Evolutionary conservation across 192 early-diverging fungal species (phyloP).

Genomic region (Backusella tarrabulga): DNA sequence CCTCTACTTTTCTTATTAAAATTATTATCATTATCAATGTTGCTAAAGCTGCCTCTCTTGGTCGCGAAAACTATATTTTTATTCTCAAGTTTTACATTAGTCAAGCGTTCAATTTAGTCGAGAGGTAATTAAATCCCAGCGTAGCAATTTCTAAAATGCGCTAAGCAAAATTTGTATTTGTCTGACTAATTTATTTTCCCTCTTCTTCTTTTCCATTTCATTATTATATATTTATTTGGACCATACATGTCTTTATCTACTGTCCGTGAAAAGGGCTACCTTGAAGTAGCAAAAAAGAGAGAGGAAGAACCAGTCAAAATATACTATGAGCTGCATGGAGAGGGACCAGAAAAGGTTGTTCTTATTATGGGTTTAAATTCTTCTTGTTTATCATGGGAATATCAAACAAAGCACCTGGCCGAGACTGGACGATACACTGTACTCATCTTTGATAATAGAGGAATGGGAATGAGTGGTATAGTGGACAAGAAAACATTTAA

Average conservation of each 20-base stretch:
- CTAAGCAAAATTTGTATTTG: background rate
- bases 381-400: slow-evolving; percentile 44
- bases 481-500: background rate
- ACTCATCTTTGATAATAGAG: slow-evolving; percentile 85
- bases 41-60: too few relatives aligned
- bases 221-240: background rate
- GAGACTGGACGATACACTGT: slow-evolving; percentile 64
- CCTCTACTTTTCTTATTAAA: too few relatives aligned
- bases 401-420: slow-evolving; percentile 60
- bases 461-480: slow-evolving; percentile 59
- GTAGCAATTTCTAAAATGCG: too few relatives aligned
- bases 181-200: background rate
- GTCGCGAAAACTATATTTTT: too few relatives aligned
- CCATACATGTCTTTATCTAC: background rate
- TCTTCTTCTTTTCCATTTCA: background rate
- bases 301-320: slow-evolving; percentile 53
- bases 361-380: slow-evolving; percentile 67
- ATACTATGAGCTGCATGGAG: slow-evolving; percentile 80
- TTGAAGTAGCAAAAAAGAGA: slow-evolving; percentile 36
- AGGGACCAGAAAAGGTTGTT: slow-evolving; percentile 65
- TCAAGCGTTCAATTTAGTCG: too few relatives aligned
- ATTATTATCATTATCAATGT: too few relatives aligned
- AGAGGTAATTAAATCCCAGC: too few relatives aligned
- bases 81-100: too few relatives aligned
- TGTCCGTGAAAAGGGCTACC: slow-evolving; percentile 23